phyloP scores from a whole-genome alignment of 2,329 filamentous ascomycete genomes.

The Pseudogymnoascus sp. region DNA sequence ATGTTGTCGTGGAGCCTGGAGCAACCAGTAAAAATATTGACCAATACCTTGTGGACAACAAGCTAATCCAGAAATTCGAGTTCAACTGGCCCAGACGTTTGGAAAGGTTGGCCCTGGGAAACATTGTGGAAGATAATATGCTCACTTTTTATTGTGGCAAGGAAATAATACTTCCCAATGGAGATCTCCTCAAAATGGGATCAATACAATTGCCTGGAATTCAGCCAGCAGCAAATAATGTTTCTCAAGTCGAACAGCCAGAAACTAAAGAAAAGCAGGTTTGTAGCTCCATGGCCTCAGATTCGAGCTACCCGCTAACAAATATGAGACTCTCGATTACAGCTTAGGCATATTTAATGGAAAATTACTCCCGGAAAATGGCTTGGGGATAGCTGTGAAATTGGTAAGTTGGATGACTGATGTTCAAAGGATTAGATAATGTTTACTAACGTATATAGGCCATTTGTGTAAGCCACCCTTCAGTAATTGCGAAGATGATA shows the following conservation, averaged over 20 bases:
- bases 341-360: constrained; percentile 35
- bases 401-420: constrained; percentile 37
- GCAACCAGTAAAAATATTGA: constrained; percentile 46
- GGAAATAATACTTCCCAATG: constrained; percentile 39
- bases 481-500: not conserved
- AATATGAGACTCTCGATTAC: constrained; percentile 24
- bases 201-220: constrained; percentile 15
- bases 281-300: not conserved
- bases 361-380: constrained; percentile 45
- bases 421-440: not conserved
- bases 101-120: constrained; percentile 40
- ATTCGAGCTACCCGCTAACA: not conserved
- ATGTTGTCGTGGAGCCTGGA: constrained; percentile 47
- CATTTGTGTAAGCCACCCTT: not conserved
- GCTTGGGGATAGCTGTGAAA: constrained; percentile 46
- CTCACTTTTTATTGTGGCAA: constrained; percentile 34
- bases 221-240: not conserved
- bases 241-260: not conserved
- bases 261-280: not conserved
- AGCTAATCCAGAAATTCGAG: constrained; percentile 35
- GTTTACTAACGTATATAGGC: not conserved
- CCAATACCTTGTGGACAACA: constrained; percentile 38
- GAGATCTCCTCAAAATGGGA: constrained; percentile 39
- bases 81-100: constrained; percentile 35
- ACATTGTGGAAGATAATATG: constrained; percentile 35